Evolutionary conservation across 75 land plant genomes (phyloP).

Genomic region (Sequoia sempervirens): DNA sequence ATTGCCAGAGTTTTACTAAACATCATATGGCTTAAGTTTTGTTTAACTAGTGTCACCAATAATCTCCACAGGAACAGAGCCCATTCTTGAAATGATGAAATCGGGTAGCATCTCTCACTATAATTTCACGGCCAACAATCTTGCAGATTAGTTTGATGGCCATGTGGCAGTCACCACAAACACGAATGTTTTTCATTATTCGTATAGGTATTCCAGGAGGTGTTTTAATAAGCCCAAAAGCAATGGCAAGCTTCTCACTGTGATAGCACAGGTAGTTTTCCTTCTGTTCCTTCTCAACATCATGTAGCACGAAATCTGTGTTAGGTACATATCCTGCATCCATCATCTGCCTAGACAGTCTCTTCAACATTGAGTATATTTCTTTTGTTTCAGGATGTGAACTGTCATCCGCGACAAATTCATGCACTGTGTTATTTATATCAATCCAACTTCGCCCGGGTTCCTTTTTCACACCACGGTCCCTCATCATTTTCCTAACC

Average conservation of each 20-base stretch:
- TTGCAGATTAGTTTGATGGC: slow-evolving; percentile 19
- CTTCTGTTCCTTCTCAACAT: slow-evolving; percentile 10
- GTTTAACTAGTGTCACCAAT: background rate
- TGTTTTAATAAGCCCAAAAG: slow-evolving; percentile 27
- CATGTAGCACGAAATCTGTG: slow-evolving; percentile 7
- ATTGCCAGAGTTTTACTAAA: background rate
- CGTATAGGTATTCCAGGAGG: slow-evolving; percentile 17
- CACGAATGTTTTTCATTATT: slow-evolving; percentile 15
- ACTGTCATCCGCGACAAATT: slow-evolving; percentile 5
- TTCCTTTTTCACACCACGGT: background rate
- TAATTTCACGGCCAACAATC: slow-evolving; percentile 10
- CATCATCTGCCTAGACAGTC: slow-evolving; percentile 11
- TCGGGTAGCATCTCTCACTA: slow-evolving; percentile 20
- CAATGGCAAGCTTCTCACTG: slow-evolving; percentile 30
- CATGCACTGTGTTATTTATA: slow-evolving; percentile 8
- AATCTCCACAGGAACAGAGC: slow-evolving; percentile 21
- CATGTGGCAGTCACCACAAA: slow-evolving; percentile 21
- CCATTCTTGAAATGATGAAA: slow-evolving; percentile 29
- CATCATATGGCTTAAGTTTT: background rate
- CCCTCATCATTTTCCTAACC: slow-evolving; percentile 8
- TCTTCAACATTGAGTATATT: slow-evolving; percentile 7
- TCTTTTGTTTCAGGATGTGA: slow-evolving; percentile 11
- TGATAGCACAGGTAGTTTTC: slow-evolving; percentile 8
- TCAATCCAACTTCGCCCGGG: slow-evolving; percentile 17
- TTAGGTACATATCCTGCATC: slow-evolving; percentile 12